Conservation (phyloP, 805 yeast species). For the Barnettozyma populi region DNA sequence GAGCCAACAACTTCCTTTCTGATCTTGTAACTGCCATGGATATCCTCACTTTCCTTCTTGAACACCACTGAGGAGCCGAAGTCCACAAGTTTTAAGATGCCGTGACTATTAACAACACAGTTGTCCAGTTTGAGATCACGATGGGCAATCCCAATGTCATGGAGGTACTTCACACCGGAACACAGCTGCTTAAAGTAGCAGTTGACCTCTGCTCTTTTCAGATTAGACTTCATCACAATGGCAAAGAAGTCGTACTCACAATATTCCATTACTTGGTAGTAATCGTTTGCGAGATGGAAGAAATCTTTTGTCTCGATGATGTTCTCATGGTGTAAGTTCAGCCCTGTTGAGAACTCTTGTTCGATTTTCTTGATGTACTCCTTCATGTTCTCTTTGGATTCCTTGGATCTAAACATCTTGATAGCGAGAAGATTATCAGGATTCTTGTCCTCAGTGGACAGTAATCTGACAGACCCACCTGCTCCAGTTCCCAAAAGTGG, state of each 20-base stretch:
- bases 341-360: conserved; percentile 84
- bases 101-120: conserved; percentile 70
- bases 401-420: conserved; percentile 70
- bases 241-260: conserved; percentile 83
- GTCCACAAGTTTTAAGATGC: conserved; percentile 73
- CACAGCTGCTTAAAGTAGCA: conserved; percentile 74
- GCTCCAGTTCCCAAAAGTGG: conserved; percentile 81
- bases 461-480: conserved; percentile 77
- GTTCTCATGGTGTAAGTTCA: conserved; percentile 76
- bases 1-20: conserved; percentile 56
- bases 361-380: conserved; percentile 85
- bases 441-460: conserved; percentile 52
- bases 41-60: conserved; percentile 57
- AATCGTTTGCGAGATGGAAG: conserved; percentile 46
- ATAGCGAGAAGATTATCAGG: conserved; percentile 65
- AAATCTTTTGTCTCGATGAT: conserved; percentile 68
- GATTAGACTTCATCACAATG: conserved; percentile 79
- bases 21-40: conserved; percentile 43
- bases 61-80: conserved; percentile 83
- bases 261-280: conserved; percentile 80
- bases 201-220: conserved; percentile 76
- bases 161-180: conserved; percentile 68
- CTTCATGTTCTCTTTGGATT: conserved; percentile 62
- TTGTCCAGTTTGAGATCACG: conserved; percentile 79
- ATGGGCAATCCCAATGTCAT: conserved; percentile 75